phyloP scores from a whole-genome alignment of 2,329 filamentous ascomycete species.

The Colletotrichum truncatum region DNA sequence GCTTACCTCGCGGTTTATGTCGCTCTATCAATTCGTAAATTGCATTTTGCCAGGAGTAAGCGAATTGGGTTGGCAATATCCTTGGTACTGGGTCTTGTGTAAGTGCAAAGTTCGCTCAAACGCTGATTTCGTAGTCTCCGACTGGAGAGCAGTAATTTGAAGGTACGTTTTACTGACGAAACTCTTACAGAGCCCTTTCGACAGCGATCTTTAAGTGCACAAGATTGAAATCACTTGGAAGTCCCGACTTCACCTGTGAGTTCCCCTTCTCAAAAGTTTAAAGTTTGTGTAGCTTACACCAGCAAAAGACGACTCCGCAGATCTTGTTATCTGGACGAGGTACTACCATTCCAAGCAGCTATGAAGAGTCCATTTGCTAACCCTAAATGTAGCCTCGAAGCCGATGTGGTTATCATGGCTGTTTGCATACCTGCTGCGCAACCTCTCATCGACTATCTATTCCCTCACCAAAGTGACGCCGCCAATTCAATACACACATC shows the following conservation, averaged over 20 bases:
- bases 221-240: conserved; percentile 40
- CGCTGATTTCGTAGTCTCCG: no score
- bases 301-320: conserved; percentile 3
- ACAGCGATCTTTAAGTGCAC: conserved; percentile 45
- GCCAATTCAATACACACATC: background rate
- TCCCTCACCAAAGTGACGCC: conserved; percentile 1
- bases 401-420: conserved; percentile 44
- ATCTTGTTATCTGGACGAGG: conserved; percentile 21
- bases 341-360: background rate
- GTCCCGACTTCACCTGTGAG: conserved; percentile 38
- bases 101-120: background rate
- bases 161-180: no score
- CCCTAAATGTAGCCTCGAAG: conserved; percentile 40
- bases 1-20: conserved; percentile 54
- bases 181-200: conserved; percentile 30
- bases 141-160: no score
- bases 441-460: conserved; percentile 33
- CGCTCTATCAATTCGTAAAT: conserved; percentile 43
- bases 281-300: background rate
- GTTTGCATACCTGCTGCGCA: conserved; percentile 44
- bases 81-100: conserved; percentile 42
- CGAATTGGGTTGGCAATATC: conserved; percentile 48
- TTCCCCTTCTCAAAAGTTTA: background rate
- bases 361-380: background rate
- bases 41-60: conserved; percentile 49